Base-by-base conservation (phyloP, 257 asterid species). In the Vinca minor region DNA sequence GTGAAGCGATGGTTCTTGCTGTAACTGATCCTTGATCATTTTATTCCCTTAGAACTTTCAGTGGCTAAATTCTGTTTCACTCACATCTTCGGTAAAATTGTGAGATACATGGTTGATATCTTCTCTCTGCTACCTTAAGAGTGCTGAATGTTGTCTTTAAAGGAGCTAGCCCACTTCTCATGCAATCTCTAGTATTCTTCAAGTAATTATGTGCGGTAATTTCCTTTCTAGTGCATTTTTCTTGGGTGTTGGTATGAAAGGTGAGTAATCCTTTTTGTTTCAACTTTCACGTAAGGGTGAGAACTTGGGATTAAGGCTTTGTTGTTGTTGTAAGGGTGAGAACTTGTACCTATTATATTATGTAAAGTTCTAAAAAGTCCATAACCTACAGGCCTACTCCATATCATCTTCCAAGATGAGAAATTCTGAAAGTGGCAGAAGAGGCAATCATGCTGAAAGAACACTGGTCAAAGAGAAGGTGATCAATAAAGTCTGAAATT, bases 391-490 rank as follows among this genome's bases (percentile, higher is more conserved):
- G 94, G 75, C 78, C 76, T 83, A 82, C 77, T 59, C 84, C 47
- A 71, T 80, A 63, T 72, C 94, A 20, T 76, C 85, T 21, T 44
- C 78, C 23, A 92, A 85, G 83, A 72, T 62, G 85, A 82, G 88
- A 76, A 81, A 68, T 34, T 73, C 82, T 63, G 94, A 77, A 59
- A 63, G 76, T 64, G 72, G 71, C 70, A 82, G 71, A 76, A 79
- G 79, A 72, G 67, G 17, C 56, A 82, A 69, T 69, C 89, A 54
- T 71, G 68, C 75, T 65, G 74, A 78, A 72, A 77, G 78, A 72
- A 52, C 73, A 29, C 83, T 79, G 62, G 81, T 48, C 25, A 80
- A 75, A 69, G 86, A 85, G 52, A 79, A 81, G 97, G 99, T 87
- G 66, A 78, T 18, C 62, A 35, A 35, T 62, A 60, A 60, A 70